Evolutionary conservation across 202 grass and related monocot species (phyloP), one percentile per base, ranked within the genome.

Genomic region (Dendrocalamus latiflorus): DNA sequence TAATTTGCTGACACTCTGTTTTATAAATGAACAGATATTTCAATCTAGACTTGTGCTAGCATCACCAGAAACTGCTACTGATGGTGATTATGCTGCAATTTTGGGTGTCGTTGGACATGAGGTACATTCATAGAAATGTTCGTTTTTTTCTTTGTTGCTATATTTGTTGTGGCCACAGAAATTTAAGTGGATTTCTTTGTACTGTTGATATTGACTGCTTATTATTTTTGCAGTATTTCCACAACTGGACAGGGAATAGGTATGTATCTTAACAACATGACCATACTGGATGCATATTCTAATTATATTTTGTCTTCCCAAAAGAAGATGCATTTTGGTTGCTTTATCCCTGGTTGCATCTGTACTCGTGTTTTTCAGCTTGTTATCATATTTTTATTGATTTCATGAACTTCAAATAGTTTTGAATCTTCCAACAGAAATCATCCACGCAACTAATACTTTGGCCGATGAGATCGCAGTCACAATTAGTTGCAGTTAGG

Each of bases 161-260:
- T 81, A 73, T 65, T 59, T 51, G 24, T 83, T 80, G 25, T 78
- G 59, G 28, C 55, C 18, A 75, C 22, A 24, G 6, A 58, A 64
- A 44, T 43, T 70, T 78, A 25, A 53, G 20, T 44, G 47, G 38
- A 58, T 68, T 87, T 68, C 38, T 55, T 75, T 85, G 5, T 77
- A 38, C 7, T 82, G 82, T 25, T 87, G 81, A 76, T 68, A 22
- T 68, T 26, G 22, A 70, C 54, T 74, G 18, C 50, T 66, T 70
- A 28, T 73, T 83, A 85, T 66, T 80, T 72, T 70, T 83, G 85
- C 91, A 98, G 96, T 98, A 98, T 92, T 98, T 98, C 83, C 96
- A 98, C 83, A 98, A 98, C 87, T 98, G 96, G 96, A 98, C 96
- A 54, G 96, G 96, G 18, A 98, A 98, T 75, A 89, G 96, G 96